A percentile compares a stretch with the other conserved stretches of the same genome.
Evolutionary conservation across 495 filamentous ascomycete species (phyloP).

Genomic region (Bryoglossum gracile): DNA sequence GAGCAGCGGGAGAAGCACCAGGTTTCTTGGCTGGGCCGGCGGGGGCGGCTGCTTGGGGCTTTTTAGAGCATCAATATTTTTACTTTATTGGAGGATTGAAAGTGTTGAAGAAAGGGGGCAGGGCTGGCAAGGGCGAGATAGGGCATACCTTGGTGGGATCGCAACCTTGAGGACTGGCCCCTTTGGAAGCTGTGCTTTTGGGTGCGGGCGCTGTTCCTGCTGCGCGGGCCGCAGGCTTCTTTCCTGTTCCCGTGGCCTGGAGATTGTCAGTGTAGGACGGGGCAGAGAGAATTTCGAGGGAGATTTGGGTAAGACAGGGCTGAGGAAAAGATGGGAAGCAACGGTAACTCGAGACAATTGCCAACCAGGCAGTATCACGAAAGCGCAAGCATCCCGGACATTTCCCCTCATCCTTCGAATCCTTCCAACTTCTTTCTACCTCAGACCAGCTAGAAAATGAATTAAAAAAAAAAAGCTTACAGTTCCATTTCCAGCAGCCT

Average conservation of each 20-base stretch:
- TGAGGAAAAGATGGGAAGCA: no score
- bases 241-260: background rate
- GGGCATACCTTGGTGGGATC: conserved; percentile 4
- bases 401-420: background rate
- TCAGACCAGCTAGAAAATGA: background rate
- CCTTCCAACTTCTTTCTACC: background rate
- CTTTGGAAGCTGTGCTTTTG: background rate
- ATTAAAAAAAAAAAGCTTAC: background rate
- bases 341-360: no score
- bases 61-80: no score
- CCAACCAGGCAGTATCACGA: no score
- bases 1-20: no score
- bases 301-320: no score
- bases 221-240: background rate
- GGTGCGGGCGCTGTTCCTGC: background rate
- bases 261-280: background rate
- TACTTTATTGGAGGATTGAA: no score
- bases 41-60: no score
- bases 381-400: no score
- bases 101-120: no score
- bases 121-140: no score
- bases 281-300: background rate
- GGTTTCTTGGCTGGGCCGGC: no score
- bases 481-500: background rate
- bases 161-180: background rate